These are phyloP conservation scores for Suillus placidus DNA, from an alignment of 768 basidiomycete genomes.

Conservation along the genomic window DNA sequence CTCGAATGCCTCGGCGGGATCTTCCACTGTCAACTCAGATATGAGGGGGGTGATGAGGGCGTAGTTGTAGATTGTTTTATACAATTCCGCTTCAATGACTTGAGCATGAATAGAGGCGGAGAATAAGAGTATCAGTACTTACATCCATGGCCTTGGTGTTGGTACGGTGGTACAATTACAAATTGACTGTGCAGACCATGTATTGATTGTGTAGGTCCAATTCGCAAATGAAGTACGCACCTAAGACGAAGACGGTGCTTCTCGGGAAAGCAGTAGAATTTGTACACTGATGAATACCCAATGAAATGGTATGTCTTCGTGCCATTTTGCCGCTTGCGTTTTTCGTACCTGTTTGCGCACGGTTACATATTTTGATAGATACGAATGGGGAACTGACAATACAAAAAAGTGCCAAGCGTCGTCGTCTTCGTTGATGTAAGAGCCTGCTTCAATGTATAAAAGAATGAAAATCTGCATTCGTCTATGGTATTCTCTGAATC, in stretches of 20 bases:
- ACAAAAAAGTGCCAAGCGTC: constrained; percentile 92
- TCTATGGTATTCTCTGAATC: constrained; percentile 89
- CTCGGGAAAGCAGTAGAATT: constrained; percentile 96
- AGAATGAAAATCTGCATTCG: constrained; percentile 94
- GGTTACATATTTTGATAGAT: constrained; percentile 5
- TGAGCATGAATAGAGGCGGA: not conserved
- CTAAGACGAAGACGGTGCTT: constrained; percentile 84
- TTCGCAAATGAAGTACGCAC: constrained; percentile 40
- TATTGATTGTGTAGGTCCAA: not conserved
- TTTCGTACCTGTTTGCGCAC: constrained; percentile 68
- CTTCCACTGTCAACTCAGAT: constrained; percentile 95
- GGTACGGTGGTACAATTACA: constrained; percentile 88
- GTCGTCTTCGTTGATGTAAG: constrained; percentile 93
- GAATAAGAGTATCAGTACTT: constrained; percentile 32
- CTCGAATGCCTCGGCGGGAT: constrained; percentile 97
- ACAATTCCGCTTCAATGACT: constrained; percentile 70
- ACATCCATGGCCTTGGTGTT: constrained; percentile 91
- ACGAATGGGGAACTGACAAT: constrained; percentile 55
- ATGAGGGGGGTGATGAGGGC: constrained; percentile 65
- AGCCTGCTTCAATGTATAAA: constrained; percentile 94
- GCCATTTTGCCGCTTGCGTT: constrained; percentile 64
- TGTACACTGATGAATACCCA: constrained; percentile 93
- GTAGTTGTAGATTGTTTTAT: constrained; percentile 82
- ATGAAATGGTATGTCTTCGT: constrained; percentile 83
- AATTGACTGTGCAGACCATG: constrained; percentile 69